Evolutionary conservation across 768 basidiomycete species (phyloP), one percentile per base, ranked within the genome.

Genomic region (Amanita phalloides): DNA sequence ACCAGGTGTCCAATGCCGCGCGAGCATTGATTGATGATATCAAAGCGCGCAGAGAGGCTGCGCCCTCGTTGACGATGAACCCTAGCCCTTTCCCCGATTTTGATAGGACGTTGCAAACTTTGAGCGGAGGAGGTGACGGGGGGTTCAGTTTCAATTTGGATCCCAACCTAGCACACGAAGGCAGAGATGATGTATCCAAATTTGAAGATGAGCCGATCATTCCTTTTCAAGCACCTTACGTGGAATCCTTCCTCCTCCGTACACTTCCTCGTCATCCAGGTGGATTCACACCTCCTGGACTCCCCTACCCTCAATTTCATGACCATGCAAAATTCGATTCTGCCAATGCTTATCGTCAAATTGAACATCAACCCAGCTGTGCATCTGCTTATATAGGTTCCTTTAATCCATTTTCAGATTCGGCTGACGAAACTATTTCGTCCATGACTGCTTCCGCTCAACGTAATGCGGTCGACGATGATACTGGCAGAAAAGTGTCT

Each of bases 131-230:
- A 39, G 84, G 84, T 56, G 76, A 68, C 28, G 78, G 79, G 30
- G 81, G 85, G 7, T 93, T 93, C 69, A 90, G 84, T 63, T 93
- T 94, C 69, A 91, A 83, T 65, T 69, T 92, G 41, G 90, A 90
- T 64, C 85, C 86, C 25, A 87, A 82, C 57, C 70, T 90, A 25
- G 85, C 81, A 5, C 74, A 73, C 28, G 73, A 76, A 46, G 61
- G 62, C 1, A 68, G 72, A 30, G 63, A 68, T 30, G 65, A 75
- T 10, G 59, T 73, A 3, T 76, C 80, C 42, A 74, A 82, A 44
- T 77, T 84, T 48, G 59, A 69, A 1, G 74, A 74, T 45, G 43
- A 52, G 9, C 68, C 78, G 2, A 72, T 62, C 50, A 69, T 68
- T n/a, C 82, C 86, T 28, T 80, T 86, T 67, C 64, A 67, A 43